Evolutionary conservation across 1,284 basidiomycete genomes (phyloP).

Genomic region (Boletellus sp.): DNA sequence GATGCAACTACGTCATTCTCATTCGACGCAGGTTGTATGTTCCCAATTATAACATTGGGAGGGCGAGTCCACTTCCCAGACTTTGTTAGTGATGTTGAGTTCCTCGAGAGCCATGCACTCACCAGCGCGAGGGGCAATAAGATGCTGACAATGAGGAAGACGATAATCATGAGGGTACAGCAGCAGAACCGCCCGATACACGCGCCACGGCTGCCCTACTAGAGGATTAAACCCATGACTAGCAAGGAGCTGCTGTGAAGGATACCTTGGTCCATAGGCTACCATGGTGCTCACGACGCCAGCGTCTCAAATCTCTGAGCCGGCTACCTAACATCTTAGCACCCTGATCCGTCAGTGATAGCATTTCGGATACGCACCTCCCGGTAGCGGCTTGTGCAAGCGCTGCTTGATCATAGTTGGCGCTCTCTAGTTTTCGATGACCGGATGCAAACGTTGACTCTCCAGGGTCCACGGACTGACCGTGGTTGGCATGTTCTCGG

Average conservation of each 20-base stretch:
- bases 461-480: constrained; percentile 21
- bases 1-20: constrained; percentile 41
- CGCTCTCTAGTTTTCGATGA: constrained; percentile 23
- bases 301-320: constrained; percentile 42
- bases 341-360: not conserved
- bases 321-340: constrained; percentile 30
- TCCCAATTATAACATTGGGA: constrained; percentile 66
- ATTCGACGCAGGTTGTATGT: constrained; percentile 42
- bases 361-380: constrained; percentile 28
- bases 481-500: constrained; percentile 40
- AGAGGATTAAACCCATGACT: not conserved
- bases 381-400: constrained; percentile 33
- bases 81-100: constrained; percentile 9
- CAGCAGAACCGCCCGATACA: constrained; percentile 67
- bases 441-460: constrained; percentile 19
- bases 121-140: constrained; percentile 72
- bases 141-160: constrained; percentile 67
- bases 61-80: constrained; percentile 70
- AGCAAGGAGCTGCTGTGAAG: constrained; percentile 4
- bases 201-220: constrained; percentile 51
- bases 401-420: constrained; percentile 40
- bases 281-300: constrained; percentile 55
- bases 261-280: constrained; percentile 61
- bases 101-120: constrained; percentile 24
- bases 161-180: constrained; percentile 60